phyloP scores from a whole-genome alignment of 306 rosid genomes.

The Glycine tomentella region DNA sequence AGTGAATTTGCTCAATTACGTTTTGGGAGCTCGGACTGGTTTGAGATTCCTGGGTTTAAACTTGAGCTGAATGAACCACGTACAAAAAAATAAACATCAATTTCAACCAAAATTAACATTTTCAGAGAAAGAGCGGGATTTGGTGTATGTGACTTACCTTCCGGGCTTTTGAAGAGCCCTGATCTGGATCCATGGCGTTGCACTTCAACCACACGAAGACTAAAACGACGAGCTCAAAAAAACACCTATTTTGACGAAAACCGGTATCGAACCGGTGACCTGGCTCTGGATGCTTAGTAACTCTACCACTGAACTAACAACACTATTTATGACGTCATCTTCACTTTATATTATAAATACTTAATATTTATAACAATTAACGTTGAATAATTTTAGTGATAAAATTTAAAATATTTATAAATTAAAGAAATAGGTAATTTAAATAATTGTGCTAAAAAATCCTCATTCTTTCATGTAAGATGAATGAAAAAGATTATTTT shows the following conservation, averaged over 20 bases:
- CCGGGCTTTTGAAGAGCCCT: constrained; percentile 42
- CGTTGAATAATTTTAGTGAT: too few relatives aligned
- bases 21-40: constrained; percentile 17
- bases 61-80: constrained; percentile 47
- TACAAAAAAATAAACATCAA: background rate
- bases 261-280: constrained; percentile 1
- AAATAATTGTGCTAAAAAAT: too few relatives aligned
- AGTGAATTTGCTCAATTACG: constrained; percentile 49
- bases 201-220: constrained; percentile 43
- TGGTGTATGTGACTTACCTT: constrained; percentile 49
- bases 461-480: too few relatives aligned
- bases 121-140: background rate
- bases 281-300: accelerated
- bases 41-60: constrained; percentile 60
- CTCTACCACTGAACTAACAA: background rate
- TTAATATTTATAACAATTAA: too few relatives aligned
- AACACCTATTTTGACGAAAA: too few relatives aligned
- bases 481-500: too few relatives aligned
- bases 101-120: background rate
- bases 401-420: too few relatives aligned
- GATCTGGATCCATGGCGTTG: constrained; percentile 52
- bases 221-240: constrained; percentile 8
- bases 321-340: background rate
- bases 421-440: too few relatives aligned
- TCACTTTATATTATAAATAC: background rate